Evolutionary conservation across 768 basidiomycete species (phyloP).

Genomic region (Tephrocybe sp.): DNA sequence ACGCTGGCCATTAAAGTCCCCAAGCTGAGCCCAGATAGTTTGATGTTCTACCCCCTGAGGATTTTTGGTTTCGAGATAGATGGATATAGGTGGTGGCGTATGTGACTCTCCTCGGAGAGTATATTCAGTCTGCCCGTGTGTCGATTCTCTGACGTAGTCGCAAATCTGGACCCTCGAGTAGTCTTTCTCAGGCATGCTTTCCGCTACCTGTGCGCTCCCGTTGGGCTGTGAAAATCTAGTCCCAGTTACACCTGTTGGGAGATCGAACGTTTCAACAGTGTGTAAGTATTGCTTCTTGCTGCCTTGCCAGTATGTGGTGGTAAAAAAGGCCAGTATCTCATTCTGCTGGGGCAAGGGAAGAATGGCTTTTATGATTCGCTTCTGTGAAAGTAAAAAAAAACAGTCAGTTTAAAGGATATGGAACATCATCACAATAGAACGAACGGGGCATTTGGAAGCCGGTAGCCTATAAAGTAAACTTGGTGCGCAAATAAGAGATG

Average conservation of each 20-base stretch:
- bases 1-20: constrained; percentile 7
- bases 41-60: constrained; percentile 33
- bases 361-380: constrained; percentile 48
- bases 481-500: neutral
- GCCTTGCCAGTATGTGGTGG: constrained; percentile 31
- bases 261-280: no score
- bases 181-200: constrained; percentile 19
- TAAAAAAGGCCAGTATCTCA: constrained; percentile 51
- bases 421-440: no score
- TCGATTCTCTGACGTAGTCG: constrained; percentile 33
- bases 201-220: no score
- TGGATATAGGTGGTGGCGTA: constrained; percentile 38
- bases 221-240: no score
- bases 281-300: no score
- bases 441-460: no score
- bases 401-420: no score
- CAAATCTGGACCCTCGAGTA: constrained; percentile 31
- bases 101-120: constrained; percentile 20
- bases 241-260: no score
- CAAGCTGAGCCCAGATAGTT: constrained; percentile 28
- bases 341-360: constrained; percentile 50
- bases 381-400: no score
- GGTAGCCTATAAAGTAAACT: neutral
- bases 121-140: constrained; percentile 27
- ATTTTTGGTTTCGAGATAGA: constrained; percentile 30